A percentile compares a stretch with the other conserved stretches of the same genome.
These are phyloP conservation scores for Rubroboletus pulcherrimus DNA, from an alignment of 768 basidiomycete species.

Conservation along the genomic window DNA sequence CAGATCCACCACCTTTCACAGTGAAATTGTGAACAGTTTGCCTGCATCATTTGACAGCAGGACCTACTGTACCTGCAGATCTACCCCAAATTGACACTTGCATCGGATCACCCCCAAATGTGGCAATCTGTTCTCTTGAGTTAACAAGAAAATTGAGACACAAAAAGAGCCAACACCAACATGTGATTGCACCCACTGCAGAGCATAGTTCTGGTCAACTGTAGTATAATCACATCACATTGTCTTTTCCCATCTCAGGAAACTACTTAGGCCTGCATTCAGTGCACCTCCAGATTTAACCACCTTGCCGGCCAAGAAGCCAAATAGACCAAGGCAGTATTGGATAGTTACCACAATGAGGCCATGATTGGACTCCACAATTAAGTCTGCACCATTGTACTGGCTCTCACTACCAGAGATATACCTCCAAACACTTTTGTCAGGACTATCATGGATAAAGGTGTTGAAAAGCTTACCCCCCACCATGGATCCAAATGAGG, in stretches of 20 bases:
- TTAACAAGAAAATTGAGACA: neutral
- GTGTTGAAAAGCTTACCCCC: neutral
- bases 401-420: neutral
- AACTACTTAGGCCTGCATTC: constrained; percentile 9
- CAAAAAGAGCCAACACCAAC: neutral
- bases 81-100: constrained; percentile 9
- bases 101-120: constrained; percentile 1
- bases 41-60: neutral
- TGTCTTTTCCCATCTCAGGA: neutral
- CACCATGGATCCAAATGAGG: constrained; percentile 6
- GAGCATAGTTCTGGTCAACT: constrained; percentile 7
- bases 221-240: neutral
- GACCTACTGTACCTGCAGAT: constrained; percentile 5
- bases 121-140: neutral
- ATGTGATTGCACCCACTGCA: constrained; percentile 5
- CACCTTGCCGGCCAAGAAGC: constrained; percentile 1
- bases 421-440: neutral
- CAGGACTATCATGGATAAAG: neutral
- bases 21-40: neutral
- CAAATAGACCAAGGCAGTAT: constrained; percentile 9
- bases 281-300: neutral
- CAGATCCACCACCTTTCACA: constrained; percentile 3
- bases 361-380: neutral
- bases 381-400: constrained; percentile 4
- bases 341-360: constrained; percentile 8